phyloP scores from a whole-genome alignment of 228 moss, liverwort and hornwort genomes.

The Sphagnum fallax region DNA sequence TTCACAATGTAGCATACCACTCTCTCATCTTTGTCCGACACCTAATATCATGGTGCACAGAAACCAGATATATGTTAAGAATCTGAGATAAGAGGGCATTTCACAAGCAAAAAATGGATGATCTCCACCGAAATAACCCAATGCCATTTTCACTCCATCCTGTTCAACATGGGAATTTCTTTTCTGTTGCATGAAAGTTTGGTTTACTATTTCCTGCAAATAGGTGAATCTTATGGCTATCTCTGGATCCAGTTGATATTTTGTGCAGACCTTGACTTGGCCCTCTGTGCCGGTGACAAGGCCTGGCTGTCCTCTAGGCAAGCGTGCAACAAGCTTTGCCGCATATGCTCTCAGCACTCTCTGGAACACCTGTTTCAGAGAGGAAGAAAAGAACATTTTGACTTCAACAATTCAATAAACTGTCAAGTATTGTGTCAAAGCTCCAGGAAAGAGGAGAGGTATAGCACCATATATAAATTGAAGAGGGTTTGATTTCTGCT shows the following conservation, averaged over 20 bases:
- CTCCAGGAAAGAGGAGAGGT: background rate
- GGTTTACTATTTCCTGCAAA: too few relatives aligned
- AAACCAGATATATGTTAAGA: background rate
- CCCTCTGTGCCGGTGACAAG: conserved; percentile 93
- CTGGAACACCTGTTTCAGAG: conserved; percentile 73
- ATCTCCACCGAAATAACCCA: background rate
- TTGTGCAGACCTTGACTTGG: conserved; percentile 76
- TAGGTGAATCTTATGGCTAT: too few relatives aligned
- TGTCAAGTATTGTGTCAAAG: background rate
- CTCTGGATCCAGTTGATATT: background rate
- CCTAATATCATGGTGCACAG: conserved; percentile 24
- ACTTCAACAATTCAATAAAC: too few relatives aligned
- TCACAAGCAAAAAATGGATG: background rate
- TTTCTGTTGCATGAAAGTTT: too few relatives aligned
- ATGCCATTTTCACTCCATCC: background rate
- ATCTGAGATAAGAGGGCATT: background rate
- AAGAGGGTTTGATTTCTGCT: conserved; percentile 94
- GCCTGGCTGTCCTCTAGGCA: conserved; percentile 95
- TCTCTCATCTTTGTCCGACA: conserved; percentile 92
- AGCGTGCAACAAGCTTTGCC: conserved; percentile 70
- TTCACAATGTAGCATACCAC: conserved; percentile 98
- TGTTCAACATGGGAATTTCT: too few relatives aligned
- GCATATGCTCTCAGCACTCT: conserved; percentile 81
- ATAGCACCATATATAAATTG: conserved; percentile 83
- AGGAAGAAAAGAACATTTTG: background rate